Evolutionary conservation across 148 eudicot species (phyloP).

Genomic region (Fagopyrum tataricum): DNA sequence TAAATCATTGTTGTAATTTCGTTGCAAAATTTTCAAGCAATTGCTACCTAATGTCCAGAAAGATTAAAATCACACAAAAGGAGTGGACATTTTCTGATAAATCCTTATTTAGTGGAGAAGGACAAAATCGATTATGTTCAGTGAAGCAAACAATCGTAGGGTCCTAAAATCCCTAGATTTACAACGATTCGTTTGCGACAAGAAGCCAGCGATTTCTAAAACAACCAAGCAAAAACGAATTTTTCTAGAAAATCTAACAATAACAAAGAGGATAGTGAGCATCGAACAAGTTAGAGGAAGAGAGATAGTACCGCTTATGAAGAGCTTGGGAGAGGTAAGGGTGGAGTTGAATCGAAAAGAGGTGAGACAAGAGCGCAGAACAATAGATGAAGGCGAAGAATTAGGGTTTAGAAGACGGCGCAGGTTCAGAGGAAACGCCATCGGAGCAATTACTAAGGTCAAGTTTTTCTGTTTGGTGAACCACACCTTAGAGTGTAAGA

Average conservation of each 20-base stretch:
- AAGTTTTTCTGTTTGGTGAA: not conserved
- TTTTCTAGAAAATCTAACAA: not conserved
- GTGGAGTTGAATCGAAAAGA: constrained; percentile 10
- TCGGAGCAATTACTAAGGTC: not conserved
- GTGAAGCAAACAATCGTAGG: not conserved
- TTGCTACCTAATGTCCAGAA: not conserved
- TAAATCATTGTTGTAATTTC: not conserved
- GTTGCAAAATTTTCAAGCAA: not conserved
- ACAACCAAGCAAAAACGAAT: not conserved
- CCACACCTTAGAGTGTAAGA: no score
- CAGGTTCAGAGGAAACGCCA: constrained; percentile 13
- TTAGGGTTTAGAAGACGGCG: constrained; percentile 11
- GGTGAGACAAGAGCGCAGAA: constrained; percentile 8
- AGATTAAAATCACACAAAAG: not conserved
- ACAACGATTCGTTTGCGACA: not conserved
- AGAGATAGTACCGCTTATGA: constrained; percentile 15
- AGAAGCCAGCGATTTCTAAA: not conserved
- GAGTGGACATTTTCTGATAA: not conserved
- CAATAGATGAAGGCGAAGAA: not conserved
- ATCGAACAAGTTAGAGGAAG: not conserved
- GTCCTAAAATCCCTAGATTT: not conserved
- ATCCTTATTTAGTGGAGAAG: not conserved
- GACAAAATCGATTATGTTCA: not conserved
- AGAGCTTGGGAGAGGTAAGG: constrained; percentile 18
- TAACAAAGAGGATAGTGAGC: not conserved